phyloP scores from a whole-genome alignment of 1,139 yeast genomes.

The Saccharomyces hybrid region DNA sequence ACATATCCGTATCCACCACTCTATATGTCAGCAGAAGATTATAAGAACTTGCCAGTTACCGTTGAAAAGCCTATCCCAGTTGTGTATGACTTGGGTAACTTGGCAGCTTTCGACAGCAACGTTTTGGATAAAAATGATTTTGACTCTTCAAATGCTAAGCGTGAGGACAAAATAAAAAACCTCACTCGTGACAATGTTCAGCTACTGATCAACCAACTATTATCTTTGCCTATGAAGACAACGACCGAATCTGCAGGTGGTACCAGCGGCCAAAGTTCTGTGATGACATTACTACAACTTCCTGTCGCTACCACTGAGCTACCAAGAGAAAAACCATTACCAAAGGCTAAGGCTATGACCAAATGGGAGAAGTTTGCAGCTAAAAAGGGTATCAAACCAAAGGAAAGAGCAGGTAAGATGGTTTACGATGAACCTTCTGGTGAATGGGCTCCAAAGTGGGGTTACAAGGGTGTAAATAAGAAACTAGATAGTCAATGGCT shows the following conservation, averaged over 20 bases:
- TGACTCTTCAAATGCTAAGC: conserved; percentile 41
- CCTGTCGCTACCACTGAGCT: conserved; percentile 78
- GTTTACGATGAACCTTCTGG: conserved; percentile 83
- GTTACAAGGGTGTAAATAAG: conserved; percentile 89
- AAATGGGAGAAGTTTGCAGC: conserved; percentile 97
- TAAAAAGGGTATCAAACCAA: conserved; percentile 87
- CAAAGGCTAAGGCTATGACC: conserved; percentile 85
- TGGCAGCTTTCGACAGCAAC: conserved; percentile 79
- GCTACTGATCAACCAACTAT: conserved; percentile 77
- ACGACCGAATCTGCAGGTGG: conserved; percentile 65
- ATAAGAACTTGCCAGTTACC: conserved; percentile 48
- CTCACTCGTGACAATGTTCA: conserved; percentile 92
- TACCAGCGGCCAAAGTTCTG: conserved; percentile 56
- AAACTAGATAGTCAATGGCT: conserved; percentile 86
- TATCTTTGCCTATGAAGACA: conserved; percentile 79
- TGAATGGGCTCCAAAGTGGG: conserved; percentile 99
- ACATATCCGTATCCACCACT: background rate
- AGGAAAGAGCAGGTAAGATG: conserved; percentile 83
- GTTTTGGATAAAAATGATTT: conserved; percentile 61
- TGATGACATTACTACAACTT: conserved; percentile 73
- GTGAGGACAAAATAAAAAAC: conserved; percentile 57
- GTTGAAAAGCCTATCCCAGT: conserved; percentile 88
- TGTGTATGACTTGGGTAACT: conserved; percentile 75
- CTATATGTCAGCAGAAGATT: conserved; percentile 13
- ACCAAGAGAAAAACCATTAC: conserved; percentile 94